Conservation (phyloP, 495 filamentous ascomycete species). For the Rhypophila decipiens region DNA sequence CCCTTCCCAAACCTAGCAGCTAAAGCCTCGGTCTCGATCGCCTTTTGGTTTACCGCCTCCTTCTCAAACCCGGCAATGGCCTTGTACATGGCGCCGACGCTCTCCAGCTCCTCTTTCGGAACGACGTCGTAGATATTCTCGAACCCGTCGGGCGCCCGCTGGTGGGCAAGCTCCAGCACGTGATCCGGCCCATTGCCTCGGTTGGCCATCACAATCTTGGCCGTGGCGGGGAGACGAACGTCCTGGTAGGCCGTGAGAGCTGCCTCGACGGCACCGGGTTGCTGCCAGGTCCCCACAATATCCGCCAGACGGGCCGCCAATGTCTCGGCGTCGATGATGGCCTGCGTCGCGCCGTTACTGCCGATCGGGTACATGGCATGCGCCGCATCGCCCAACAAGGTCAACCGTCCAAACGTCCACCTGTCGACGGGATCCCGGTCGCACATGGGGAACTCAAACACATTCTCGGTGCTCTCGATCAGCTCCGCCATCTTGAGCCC, state of each 20-base stretch:
- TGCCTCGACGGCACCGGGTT: not conserved
- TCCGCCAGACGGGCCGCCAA: slow-evolving; percentile 1
- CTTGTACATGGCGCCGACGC: slow-evolving; percentile 11
- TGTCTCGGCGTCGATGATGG: slow-evolving; percentile 12
- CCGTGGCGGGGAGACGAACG: slow-evolving; percentile 5
- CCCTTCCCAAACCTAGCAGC: slow-evolving; percentile 4
- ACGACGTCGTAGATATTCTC: slow-evolving; percentile 11
- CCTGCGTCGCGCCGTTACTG: slow-evolving; percentile 12
- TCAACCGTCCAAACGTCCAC: slow-evolving; percentile 9
- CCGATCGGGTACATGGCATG: slow-evolving; percentile 15
- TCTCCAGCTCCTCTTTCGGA: slow-evolving; percentile 12
- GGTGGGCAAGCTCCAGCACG: slow-evolving; percentile 10
- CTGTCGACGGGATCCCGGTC: slow-evolving; percentile 10
- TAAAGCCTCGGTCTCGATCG: slow-evolving; percentile 6
- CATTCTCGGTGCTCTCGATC: slow-evolving; percentile 9
- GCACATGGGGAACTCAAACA: slow-evolving; percentile 15
- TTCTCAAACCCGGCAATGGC: slow-evolving; percentile 11
- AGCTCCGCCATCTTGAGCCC: slow-evolving; percentile 9
- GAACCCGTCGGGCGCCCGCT: slow-evolving; percentile 11
- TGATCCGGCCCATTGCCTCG: slow-evolving; percentile 12
- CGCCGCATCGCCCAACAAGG: slow-evolving; percentile 10
- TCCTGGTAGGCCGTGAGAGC: slow-evolving; percentile 9
- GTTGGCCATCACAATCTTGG: slow-evolving; percentile 12
- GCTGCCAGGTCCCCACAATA: slow-evolving; percentile 3
- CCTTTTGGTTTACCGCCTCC: slow-evolving; percentile 10